These are phyloP conservation scores for Chondrus crispus DNA, from an alignment of 23 red algal genomes.

Conservation along the genomic window DNA sequence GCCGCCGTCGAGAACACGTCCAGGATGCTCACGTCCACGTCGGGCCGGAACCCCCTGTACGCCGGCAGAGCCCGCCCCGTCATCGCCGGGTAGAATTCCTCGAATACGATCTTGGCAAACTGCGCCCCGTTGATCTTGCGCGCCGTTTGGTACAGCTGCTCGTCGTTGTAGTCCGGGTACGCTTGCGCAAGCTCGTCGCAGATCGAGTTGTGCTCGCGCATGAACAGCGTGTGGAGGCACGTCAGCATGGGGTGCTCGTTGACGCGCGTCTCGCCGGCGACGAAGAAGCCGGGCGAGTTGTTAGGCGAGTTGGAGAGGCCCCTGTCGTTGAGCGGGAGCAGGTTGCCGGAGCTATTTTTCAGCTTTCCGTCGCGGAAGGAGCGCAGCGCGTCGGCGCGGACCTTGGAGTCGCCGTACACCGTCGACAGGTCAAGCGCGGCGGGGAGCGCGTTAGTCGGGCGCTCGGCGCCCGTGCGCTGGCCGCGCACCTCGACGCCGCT, in stretches of 20 bases:
- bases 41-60: slow-evolving; percentile 39
- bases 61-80: not conserved
- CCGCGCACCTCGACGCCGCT: not conserved
- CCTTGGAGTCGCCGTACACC: slow-evolving; percentile 29
- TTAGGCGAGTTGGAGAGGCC: slow-evolving; percentile 40
- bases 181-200: not conserved
- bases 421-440: slow-evolving; percentile 35
- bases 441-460: slow-evolving; percentile 20
- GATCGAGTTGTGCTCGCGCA: slow-evolving; percentile 73
- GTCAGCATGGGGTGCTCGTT: slow-evolving; percentile 60
- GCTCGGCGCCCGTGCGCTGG: not conserved
- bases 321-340: slow-evolving; percentile 35
- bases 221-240: slow-evolving; percentile 57
- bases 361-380: not conserved
- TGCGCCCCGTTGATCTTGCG: slow-evolving; percentile 56
- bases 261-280: slow-evolving; percentile 51
- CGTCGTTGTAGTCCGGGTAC: not conserved
- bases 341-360: not conserved
- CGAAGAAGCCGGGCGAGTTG: slow-evolving; percentile 42
- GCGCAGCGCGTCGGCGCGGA: slow-evolving; percentile 20
- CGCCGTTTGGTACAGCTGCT: slow-evolving; percentile 43
- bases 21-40: slow-evolving; percentile 36
- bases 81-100: slow-evolving; percentile 52
- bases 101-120: slow-evolving; percentile 54
- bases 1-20: slow-evolving; percentile 57